These are phyloP conservation scores for Seminavis robusta DNA, from an alignment of 108 stramenopile species.

Conservation along the genomic window DNA sequence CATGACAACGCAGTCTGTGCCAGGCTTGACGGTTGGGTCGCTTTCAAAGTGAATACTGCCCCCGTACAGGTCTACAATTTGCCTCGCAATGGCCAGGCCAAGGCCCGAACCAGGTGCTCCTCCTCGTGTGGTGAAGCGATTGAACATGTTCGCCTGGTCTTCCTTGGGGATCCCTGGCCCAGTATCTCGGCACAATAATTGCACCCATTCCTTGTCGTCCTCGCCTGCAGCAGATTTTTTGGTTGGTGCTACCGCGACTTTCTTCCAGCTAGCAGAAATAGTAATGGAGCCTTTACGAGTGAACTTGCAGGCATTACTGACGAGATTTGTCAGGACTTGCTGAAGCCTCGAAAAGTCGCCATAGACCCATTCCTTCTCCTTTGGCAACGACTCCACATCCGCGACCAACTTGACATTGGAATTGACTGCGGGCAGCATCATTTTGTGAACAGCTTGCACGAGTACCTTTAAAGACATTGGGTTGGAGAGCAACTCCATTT, in stretches of 20 bases:
- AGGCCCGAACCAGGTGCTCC: constrained; percentile 71
- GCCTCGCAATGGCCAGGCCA: constrained; percentile 74
- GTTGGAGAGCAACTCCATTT: constrained; percentile 39
- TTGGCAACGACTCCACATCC: too few relatives aligned
- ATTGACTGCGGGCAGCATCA: constrained; percentile 50
- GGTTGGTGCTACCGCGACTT: neutral
- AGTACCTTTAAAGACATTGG: constrained; percentile 32
- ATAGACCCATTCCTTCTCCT: constrained; percentile 36
- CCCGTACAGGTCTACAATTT: constrained; percentile 53
- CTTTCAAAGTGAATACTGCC: constrained; percentile 57
- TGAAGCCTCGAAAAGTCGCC: constrained; percentile 66
- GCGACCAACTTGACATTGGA: constrained; percentile 33
- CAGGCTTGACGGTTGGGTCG: constrained; percentile 50
- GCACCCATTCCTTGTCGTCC: constrained; percentile 15
- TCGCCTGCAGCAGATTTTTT: too few relatives aligned
- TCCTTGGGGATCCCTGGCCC: constrained; percentile 77
- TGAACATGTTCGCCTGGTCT: constrained; percentile 66
- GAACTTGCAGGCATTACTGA: constrained; percentile 75
- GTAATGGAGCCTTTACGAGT: constrained; percentile 49
- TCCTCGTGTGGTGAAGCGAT: constrained; percentile 71
- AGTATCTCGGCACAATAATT: constrained; percentile 59
- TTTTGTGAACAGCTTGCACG: constrained; percentile 38
- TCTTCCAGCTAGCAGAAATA: constrained; percentile 36
- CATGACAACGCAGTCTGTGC: constrained; percentile 55
- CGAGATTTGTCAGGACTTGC: constrained; percentile 65